Percentiles rank a stretch among this genome's conserved stretches.
phyloP scores from a whole-genome alignment of 305 asterid genomes.

The Solanum hybrid region DNA sequence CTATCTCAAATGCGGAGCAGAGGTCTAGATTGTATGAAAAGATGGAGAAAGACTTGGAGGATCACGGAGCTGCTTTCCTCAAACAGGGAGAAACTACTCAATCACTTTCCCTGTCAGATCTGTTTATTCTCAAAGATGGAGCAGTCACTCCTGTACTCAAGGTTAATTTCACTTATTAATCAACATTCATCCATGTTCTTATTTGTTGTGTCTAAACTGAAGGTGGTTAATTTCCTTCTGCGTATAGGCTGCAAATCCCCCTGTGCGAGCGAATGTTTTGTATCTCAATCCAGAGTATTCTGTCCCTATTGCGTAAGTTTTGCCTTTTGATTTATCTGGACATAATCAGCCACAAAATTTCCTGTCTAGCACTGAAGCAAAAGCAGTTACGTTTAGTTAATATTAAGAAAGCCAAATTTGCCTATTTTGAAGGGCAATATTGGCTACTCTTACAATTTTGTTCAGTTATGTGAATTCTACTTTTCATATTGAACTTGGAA shows the following conservation, averaged over 20 bases:
- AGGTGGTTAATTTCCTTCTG: slow-evolving; percentile 9
- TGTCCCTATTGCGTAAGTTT: slow-evolving; percentile 72
- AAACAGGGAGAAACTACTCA: slow-evolving; percentile 86
- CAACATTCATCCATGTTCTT: not conserved
- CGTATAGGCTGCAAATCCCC: slow-evolving; percentile 71
- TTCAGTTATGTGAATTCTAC: not conserved
- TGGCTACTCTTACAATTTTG: not conserved
- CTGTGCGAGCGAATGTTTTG: slow-evolving; percentile 88
- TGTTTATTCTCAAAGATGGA: slow-evolving; percentile 60
- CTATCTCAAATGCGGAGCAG: slow-evolving; percentile 44
- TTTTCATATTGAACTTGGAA: not conserved
- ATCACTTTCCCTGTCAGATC: slow-evolving; percentile 73
- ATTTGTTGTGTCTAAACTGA: slow-evolving; percentile 1
- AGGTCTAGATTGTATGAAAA: slow-evolving; percentile 60
- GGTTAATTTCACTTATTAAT: slow-evolving; percentile 30
- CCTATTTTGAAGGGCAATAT: not conserved
- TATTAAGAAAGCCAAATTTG: not conserved
- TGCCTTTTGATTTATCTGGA: not conserved
- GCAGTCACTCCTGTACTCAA: slow-evolving; percentile 53
- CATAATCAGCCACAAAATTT: not conserved
- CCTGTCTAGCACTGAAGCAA: not conserved
- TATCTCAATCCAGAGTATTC: slow-evolving; percentile 61
- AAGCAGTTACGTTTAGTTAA: not conserved
- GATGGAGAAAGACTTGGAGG: slow-evolving; percentile 72
- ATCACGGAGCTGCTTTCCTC: slow-evolving; percentile 76